A percentile compares a stretch with the other conserved stretches of the same genome.
Evolutionary conservation across 164 flowering plant species (phyloP).

Genomic region (Kalanchoe fedtschenkoi): DNA sequence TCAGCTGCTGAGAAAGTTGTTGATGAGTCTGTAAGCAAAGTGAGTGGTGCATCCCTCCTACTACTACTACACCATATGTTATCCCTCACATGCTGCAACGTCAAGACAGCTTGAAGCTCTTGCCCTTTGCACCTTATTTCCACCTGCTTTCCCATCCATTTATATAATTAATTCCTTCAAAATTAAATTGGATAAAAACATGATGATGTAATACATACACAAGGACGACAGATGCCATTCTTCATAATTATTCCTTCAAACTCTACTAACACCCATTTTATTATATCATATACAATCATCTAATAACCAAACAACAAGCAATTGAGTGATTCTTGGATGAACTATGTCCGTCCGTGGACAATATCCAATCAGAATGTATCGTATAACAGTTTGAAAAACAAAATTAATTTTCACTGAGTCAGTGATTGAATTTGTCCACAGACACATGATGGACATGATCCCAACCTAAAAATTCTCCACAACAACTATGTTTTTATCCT

Average conservation of each 20-base stretch:
- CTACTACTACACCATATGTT: constrained; percentile 51
- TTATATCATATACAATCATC: too few relatives aligned
- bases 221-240: not conserved
- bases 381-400: too few relatives aligned
- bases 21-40: constrained; percentile 48
- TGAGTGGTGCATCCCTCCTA: constrained; percentile 21
- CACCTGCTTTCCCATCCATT: constrained; percentile 28
- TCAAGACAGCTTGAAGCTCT: constrained; percentile 44
- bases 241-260: not conserved
- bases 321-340: too few relatives aligned
- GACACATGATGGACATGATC: too few relatives aligned
- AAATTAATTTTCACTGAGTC: too few relatives aligned
- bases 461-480: too few relatives aligned
- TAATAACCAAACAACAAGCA: too few relatives aligned
- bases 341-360: too few relatives aligned
- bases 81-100: constrained; percentile 79
- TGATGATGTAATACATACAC: not conserved
- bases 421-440: too few relatives aligned
- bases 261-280: too few relatives aligned
- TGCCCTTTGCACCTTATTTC: constrained; percentile 84
- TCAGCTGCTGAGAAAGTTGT: not conserved
- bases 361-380: too few relatives aligned
- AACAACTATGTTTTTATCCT: too few relatives aligned
- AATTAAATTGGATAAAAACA: not conserved
- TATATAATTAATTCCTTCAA: not conserved